Evolutionary conservation across 1,284 basidiomycete genomes (phyloP).

Genomic region (Vanrija pseudolonga): DNA sequence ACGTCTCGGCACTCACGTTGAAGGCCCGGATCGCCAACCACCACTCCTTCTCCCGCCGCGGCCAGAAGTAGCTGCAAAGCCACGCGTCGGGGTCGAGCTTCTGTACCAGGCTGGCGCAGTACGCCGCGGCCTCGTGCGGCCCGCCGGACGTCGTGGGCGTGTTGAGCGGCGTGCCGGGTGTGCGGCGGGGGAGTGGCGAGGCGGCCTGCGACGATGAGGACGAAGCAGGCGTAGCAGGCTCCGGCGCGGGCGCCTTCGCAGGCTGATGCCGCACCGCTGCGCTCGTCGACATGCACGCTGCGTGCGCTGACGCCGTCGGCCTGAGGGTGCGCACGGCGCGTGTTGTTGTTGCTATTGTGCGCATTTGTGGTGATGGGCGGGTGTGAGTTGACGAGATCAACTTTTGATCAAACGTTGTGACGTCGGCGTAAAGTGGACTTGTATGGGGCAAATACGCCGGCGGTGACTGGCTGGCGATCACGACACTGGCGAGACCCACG

Average conservation of each 20-base stretch:
- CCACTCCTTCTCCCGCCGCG: slow-evolving; percentile 60
- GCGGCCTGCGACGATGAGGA: neutral
- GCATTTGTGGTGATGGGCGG: neutral
- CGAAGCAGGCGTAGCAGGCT: neutral
- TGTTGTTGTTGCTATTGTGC: neutral
- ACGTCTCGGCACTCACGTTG: slow-evolving; percentile 59
- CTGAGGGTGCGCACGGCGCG: neutral
- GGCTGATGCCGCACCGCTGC: neutral
- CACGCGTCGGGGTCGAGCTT: slow-evolving; percentile 61
- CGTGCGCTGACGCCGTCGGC: neutral
- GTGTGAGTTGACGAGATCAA: neutral
- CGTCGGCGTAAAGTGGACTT: neutral
- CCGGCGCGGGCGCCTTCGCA: neutral
- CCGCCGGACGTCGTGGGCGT: slow-evolving; percentile 25
- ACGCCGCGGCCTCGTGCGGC: slow-evolving; percentile 38
- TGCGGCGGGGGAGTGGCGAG: neutral
- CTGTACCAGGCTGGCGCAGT: slow-evolving; percentile 47
- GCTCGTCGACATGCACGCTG: neutral
- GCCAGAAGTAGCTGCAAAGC: slow-evolving; percentile 73
- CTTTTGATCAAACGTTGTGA: neutral
- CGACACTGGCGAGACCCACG: no score
- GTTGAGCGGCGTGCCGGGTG: slow-evolving; percentile 16
- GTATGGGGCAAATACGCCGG: no score
- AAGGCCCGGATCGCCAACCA: slow-evolving; percentile 83
- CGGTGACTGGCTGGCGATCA: no score